phyloP scores from a whole-genome alignment of 805 yeast genomes.

The Teunomyces atbi region DNA sequence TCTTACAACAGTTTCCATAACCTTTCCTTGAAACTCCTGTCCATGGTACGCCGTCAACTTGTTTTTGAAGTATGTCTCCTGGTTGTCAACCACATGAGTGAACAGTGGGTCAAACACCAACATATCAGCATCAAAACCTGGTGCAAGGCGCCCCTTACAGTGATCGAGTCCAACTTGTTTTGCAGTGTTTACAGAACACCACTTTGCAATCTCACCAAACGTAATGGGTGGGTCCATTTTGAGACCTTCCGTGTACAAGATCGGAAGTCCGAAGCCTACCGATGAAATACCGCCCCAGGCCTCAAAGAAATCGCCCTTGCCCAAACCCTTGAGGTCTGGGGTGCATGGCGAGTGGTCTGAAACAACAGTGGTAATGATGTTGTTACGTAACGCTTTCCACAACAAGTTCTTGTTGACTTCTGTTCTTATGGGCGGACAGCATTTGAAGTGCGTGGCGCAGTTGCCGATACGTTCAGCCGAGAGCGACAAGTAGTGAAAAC shows the following conservation, averaged over 20 bases:
- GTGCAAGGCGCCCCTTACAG: slow-evolving; percentile 66
- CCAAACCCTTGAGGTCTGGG: slow-evolving; percentile 80
- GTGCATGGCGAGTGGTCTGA: slow-evolving; percentile 97
- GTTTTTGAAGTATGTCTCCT: slow-evolving; percentile 70
- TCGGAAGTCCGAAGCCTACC: slow-evolving; percentile 86
- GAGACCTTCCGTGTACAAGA: slow-evolving; percentile 71
- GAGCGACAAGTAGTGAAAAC: slow-evolving; percentile 85
- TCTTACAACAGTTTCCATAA: slow-evolving; percentile 74
- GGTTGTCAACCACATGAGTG: slow-evolving; percentile 49
- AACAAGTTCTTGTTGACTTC: slow-evolving; percentile 66
- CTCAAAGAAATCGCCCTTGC: slow-evolving; percentile 79
- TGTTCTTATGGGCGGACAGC: slow-evolving; percentile 92
- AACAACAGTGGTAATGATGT: slow-evolving; percentile 77
- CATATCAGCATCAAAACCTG: slow-evolving; percentile 87
- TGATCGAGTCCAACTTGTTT: slow-evolving; percentile 76
- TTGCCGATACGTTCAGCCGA: slow-evolving; percentile 75
- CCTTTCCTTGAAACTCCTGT: slow-evolving; percentile 63
- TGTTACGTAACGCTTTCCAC: slow-evolving; percentile 74
- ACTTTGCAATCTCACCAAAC: slow-evolving; percentile 62
- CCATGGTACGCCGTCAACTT: slow-evolving; percentile 88
- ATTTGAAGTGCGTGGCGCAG: slow-evolving; percentile 80
- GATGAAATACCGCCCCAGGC: slow-evolving; percentile 98
- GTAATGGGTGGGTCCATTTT: slow-evolving; percentile 51
- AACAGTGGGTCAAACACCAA: slow-evolving; percentile 71
- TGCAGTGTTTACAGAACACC: slow-evolving; percentile 86